Conservation (phyloP, 1,139 yeast species). For the Torulaspora globosa region DNA sequence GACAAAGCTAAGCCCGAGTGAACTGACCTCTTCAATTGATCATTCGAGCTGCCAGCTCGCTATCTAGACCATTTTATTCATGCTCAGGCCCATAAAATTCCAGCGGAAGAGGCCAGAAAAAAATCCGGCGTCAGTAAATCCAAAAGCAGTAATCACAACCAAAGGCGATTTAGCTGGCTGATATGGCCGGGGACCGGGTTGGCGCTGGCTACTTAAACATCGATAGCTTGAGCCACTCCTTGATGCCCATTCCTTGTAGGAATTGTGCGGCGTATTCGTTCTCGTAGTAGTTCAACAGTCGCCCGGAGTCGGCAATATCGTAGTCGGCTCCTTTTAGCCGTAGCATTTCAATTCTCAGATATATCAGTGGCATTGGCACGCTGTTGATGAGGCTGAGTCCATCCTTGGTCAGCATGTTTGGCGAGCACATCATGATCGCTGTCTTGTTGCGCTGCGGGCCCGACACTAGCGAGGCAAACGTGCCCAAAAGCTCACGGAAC, state of each 20-base stretch:
- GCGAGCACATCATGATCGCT: constrained; percentile 51
- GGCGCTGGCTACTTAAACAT: constrained; percentile 1
- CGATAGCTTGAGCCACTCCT: constrained; percentile 30
- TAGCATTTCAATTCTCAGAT: constrained; percentile 41
- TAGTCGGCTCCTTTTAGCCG: constrained; percentile 36
- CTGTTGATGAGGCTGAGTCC: constrained; percentile 55
- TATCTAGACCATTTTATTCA: too few species aligned
- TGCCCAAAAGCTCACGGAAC: constrained; percentile 58
- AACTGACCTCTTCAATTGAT: too few species aligned
- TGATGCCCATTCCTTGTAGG: constrained; percentile 29
- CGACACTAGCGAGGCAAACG: constrained; percentile 46
- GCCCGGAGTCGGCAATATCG: constrained; percentile 42
- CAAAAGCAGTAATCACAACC: too few species aligned
- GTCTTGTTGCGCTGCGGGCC: constrained; percentile 34
- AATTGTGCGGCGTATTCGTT: constrained; percentile 30
- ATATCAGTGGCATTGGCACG: constrained; percentile 54
- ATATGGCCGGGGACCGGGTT: neutral
- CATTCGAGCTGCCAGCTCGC: too few species aligned
- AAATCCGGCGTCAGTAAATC: neutral
- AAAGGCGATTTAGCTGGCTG: neutral
- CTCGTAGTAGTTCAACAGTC: constrained; percentile 31
- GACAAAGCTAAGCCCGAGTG: neutral
- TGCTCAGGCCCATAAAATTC: neutral
- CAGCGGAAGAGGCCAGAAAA: constrained; percentile 2
- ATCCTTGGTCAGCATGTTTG: constrained; percentile 56